phyloP scores from a whole-genome alignment of 805 yeast genomes.

The Spathaspora boniae region DNA sequence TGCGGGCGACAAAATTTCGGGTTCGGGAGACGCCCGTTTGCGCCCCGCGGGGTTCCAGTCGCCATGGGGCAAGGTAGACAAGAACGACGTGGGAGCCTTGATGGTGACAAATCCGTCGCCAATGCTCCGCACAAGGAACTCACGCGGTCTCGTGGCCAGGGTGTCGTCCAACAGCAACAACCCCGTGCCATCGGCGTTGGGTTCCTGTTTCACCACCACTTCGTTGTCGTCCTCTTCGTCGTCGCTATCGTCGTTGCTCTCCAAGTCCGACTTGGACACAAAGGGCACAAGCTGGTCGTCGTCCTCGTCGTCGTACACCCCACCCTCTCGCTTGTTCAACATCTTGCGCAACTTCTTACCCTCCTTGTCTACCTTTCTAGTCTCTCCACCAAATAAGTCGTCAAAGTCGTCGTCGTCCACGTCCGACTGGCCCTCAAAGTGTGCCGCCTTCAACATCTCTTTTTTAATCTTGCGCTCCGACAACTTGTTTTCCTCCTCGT shows the following conservation, averaged over 20 bases:
- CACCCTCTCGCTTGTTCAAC: slow-evolving; percentile 80
- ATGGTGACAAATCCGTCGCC: slow-evolving; percentile 50
- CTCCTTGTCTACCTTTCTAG: slow-evolving; percentile 81
- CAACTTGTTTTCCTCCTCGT: slow-evolving; percentile 91
- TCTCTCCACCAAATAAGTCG: slow-evolving; percentile 69
- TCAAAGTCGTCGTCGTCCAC: slow-evolving; percentile 61
- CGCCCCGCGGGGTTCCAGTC: slow-evolving; percentile 76
- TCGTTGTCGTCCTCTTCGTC: slow-evolving; percentile 26
- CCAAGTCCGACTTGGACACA: slow-evolving; percentile 52
- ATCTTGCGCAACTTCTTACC: slow-evolving; percentile 85
- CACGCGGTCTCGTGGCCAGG: slow-evolving; percentile 10
- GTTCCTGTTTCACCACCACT: slow-evolving; percentile 6
- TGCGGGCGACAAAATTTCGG: slow-evolving; percentile 23
- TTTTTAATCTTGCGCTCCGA: slow-evolving; percentile 79
- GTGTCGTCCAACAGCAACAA: slow-evolving; percentile 7
- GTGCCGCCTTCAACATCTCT: slow-evolving; percentile 81
- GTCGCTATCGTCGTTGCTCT: slow-evolving; percentile 58
- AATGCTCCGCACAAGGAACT: slow-evolving; percentile 22
- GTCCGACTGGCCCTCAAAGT: slow-evolving; percentile 61
- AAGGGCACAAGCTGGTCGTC: slow-evolving; percentile 67
- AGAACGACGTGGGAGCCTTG: slow-evolving; percentile 58
- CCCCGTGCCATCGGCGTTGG: slow-evolving; percentile 1
- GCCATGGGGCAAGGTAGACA: slow-evolving; percentile 69
- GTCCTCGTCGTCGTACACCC: slow-evolving; percentile 84
- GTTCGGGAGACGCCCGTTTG: slow-evolving; percentile 24